Evolutionary conservation across 345 rosid genomes (phyloP).

Genomic region (Abelmoschus esculentus): DNA sequence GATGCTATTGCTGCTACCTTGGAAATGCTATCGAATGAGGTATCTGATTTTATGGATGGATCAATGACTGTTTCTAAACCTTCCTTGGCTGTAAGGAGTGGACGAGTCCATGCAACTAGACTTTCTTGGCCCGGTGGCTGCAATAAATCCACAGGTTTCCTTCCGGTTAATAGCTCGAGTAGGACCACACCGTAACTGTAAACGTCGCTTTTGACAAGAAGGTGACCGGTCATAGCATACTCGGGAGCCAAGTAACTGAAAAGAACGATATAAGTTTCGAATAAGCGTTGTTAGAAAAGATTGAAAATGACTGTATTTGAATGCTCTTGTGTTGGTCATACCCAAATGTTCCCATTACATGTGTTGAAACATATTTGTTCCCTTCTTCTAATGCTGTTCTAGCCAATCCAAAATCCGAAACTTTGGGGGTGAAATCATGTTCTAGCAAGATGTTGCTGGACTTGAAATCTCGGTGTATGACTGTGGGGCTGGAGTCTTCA

Average conservation of each 20-base stretch:
- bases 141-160: conserved; percentile 62
- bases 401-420: conserved; percentile 75
- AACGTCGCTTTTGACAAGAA: conserved; percentile 68
- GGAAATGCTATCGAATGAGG: conserved; percentile 37
- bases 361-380: conserved; percentile 57
- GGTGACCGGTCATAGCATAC: conserved; percentile 78
- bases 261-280: background rate
- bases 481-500: conserved; percentile 66
- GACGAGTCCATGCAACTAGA: conserved; percentile 59
- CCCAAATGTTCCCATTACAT: conserved; percentile 82
- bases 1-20: conserved; percentile 69
- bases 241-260: conserved; percentile 69
- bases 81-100: conserved; percentile 47
- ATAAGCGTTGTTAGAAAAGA: background rate
- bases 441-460: conserved; percentile 68
- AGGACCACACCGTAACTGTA: conserved; percentile 78
- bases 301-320: too few species aligned
- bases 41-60: conserved; percentile 28
- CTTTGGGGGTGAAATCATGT: conserved; percentile 61
- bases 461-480: conserved; percentile 68
- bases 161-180: conserved; percentile 60
- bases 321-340: conserved; percentile 13
- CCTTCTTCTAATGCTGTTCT: conserved; percentile 58
- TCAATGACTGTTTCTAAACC: conserved; percentile 43
- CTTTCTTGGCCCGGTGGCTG: conserved; percentile 67